Percentiles rank a stretch among this genome's conserved stretches.
Evolutionary conservation across 192 early-diverging fungal species (phyloP).

Genomic region (Lobosporangium transversale): DNA sequence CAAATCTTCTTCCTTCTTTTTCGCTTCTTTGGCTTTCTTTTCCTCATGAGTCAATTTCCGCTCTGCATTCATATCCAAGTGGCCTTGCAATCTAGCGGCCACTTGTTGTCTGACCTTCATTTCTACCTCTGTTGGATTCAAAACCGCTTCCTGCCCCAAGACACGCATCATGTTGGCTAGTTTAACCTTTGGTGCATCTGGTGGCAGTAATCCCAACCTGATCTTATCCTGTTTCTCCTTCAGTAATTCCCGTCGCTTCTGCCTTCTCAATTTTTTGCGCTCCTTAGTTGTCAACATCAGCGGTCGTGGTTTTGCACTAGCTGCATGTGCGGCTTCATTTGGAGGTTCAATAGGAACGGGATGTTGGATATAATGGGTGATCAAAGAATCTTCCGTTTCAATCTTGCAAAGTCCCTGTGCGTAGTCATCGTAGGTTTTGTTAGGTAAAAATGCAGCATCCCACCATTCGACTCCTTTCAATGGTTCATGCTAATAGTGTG

Average conservation of each 20-base stretch:
- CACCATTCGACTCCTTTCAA: conserved; percentile 95
- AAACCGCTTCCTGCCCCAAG: conserved; percentile 93
- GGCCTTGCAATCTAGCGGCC: conserved; percentile 78
- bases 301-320: conserved; percentile 59
- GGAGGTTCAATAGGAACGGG: conserved; percentile 86
- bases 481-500: conserved; percentile 70
- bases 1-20: conserved; percentile 81
- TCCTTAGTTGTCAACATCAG: conserved; percentile 91
- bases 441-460: conserved; percentile 85
- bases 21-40: conserved; percentile 75
- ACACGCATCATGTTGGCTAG: conserved; percentile 96
- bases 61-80: conserved; percentile 85
- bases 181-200: conserved; percentile 92
- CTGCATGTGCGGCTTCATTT: conserved; percentile 66
- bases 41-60: conserved; percentile 91
- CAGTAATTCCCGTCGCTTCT: conserved; percentile 82
- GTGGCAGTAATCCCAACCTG: conserved; percentile 89
- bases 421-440: conserved; percentile 76
- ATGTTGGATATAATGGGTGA: conserved; percentile 86
- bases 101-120: conserved; percentile 90
- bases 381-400: conserved; percentile 60
- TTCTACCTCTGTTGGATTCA: conserved; percentile 95
- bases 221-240: conserved; percentile 97
- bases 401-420: conserved; percentile 45
- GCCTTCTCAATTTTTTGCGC: conserved; percentile 91